Evolutionary conservation across 2,329 filamentous ascomycete genomes (phyloP), one percentile per base, ranked within the genome.

Genomic region (Colletotrichum eleusines): DNA sequence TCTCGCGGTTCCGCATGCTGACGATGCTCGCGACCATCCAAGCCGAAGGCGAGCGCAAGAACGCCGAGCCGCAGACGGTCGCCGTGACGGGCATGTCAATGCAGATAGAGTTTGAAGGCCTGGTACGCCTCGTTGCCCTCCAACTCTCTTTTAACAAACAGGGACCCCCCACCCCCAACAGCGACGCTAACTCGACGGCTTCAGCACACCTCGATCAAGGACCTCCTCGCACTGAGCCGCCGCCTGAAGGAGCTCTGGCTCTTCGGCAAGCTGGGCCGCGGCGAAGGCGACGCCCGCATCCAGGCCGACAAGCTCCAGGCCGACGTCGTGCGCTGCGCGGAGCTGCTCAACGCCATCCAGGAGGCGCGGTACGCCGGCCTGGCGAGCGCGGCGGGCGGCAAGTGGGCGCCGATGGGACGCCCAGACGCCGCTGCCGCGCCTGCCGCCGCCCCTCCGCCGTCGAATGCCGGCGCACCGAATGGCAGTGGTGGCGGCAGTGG

Each of bases 191-290:
- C 55, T 7, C 3, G 1, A 3, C 2, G 1, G 1, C 0, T 1
- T 0, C 14, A 84, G 82, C 81, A 83, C 75, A 79, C 81, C 1
- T 82, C 81, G 26, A 78, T 84, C 74, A 84, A 84, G 65, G 82
- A 84, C 54, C 82, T 84, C 9, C 79, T 84, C 65, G 77, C 82
- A 5, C 78, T 84, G 5, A 82, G 81, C 31, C 82, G 83, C 63
- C 79, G 80, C 58, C 78, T 85, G 77, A 84, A 86, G 73, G 79
- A 86, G 76, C 78, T 84, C 60, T 82, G 84, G 84, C 75, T 85
- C 63, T 81, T 83, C 66, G 80, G 83, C 0, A 77, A 84, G 58
- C 79, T 85, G 35, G 80, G 82, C 66, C 75, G 80, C 66, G 78
- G 79, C 46, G 80, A 83, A 67, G 76, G 76, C 26, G 77, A 78